Percentiles rank a stretch among this genome's conserved stretches.
Conservation (phyloP, 306 rosid genomes). For the Pyrus bretschneideri region DNA sequence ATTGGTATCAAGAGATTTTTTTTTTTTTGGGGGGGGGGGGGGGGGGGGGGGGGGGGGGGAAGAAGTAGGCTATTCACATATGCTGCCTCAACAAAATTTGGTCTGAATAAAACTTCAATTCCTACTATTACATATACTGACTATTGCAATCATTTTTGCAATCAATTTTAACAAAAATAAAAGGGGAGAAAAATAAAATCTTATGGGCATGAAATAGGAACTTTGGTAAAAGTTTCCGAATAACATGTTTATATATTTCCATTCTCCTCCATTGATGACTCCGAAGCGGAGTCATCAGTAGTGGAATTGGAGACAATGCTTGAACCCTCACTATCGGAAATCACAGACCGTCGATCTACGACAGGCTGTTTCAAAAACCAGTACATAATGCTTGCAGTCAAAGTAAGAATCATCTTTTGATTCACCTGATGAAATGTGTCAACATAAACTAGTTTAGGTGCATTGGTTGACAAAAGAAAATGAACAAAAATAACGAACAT, state of each 20-base stretch:
- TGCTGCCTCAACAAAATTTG: constrained; percentile 23
- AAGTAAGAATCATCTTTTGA: constrained; percentile 95
- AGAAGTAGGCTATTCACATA: constrained; percentile 22
- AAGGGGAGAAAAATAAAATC: constrained; percentile 3
- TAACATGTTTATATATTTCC: constrained; percentile 45
- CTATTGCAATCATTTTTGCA: constrained; percentile 42
- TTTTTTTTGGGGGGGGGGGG: no score
- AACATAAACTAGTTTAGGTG: not conserved
- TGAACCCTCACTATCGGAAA: constrained; percentile 74
- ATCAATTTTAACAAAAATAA: constrained; percentile 28
- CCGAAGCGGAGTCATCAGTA: constrained; percentile 83
- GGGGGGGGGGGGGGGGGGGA: no score
- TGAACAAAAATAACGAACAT: not conserved
- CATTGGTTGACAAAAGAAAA: not conserved
- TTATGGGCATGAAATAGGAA: constrained; percentile 14
- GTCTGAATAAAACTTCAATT: constrained; percentile 14
- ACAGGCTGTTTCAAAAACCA: constrained; percentile 79
- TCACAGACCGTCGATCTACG: constrained; percentile 51
- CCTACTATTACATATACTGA: constrained; percentile 32
- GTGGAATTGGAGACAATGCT: constrained; percentile 74
- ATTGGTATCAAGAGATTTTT: not conserved
- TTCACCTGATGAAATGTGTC: constrained; percentile 52
- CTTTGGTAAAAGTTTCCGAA: constrained; percentile 17
- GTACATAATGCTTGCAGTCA: constrained; percentile 91
- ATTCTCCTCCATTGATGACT: constrained; percentile 72